phyloP scores from a whole-genome alignment of 1,139 yeast species.

The Hyphopichia pseudoburtonii region DNA sequence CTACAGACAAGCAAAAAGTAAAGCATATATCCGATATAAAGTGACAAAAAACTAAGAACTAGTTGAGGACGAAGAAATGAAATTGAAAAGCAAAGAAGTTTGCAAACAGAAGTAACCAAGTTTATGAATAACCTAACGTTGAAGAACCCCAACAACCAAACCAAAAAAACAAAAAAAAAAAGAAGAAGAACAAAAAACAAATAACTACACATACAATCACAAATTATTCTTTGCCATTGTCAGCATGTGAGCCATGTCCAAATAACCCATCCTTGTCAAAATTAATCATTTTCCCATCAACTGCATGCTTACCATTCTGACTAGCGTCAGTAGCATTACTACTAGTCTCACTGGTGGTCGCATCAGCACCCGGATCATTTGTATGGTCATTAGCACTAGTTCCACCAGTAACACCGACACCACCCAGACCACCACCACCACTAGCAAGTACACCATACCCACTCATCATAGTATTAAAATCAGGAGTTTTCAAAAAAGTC shows the following conservation, averaged over 20 bases:
- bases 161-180: too few species aligned
- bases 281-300: slow-evolving; percentile 47
- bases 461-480: slow-evolving; percentile 34
- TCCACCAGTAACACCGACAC: not conserved
- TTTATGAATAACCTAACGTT: too few species aligned
- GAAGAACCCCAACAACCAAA: too few species aligned
- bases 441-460: slow-evolving; percentile 4
- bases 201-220: not conserved
- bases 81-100: too few species aligned
- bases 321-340: slow-evolving; percentile 5
- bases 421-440: not conserved
- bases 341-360: not conserved
- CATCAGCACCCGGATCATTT: not conserved
- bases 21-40: too few species aligned
- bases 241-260: slow-evolving; percentile 3
- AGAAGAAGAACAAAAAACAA: not conserved
- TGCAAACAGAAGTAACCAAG: too few species aligned
- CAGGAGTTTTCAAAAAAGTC: slow-evolving; percentile 43
- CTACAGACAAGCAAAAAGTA: too few species aligned
- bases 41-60: too few species aligned
- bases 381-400: not conserved
- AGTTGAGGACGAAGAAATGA: too few species aligned
- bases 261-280: slow-evolving; percentile 32
- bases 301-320: slow-evolving; percentile 22
- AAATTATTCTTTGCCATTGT: slow-evolving; percentile 2